Percentiles rank a stretch among this genome's conserved stretches.
phyloP scores from a whole-genome alignment of 2,329 filamentous ascomycete genomes.

The Teratosphaeria nubilosa region DNA sequence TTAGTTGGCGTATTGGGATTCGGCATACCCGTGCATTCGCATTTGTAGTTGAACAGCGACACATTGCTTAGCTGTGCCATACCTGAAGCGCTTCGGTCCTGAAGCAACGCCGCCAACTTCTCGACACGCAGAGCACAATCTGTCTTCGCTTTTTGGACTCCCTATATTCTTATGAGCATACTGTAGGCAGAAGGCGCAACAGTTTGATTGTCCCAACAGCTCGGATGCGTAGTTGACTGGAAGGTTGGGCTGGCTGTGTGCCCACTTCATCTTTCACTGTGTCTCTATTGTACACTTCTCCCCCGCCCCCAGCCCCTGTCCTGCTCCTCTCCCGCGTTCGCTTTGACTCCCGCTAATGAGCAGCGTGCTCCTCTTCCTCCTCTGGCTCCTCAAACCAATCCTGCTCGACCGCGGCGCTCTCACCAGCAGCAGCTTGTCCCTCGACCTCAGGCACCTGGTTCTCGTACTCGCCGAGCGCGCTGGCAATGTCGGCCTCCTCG shows the following conservation, averaged over 20 bases:
- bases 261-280: neutral
- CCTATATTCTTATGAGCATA: neutral
- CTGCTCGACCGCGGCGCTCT: conserved; percentile 50
- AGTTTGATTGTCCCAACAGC: neutral
- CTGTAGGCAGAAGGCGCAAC: neutral
- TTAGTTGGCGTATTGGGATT: too few relatives aligned
- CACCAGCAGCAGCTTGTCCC: conserved; percentile 61
- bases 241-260: neutral
- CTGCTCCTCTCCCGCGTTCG: neutral
- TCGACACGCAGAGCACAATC: neutral
- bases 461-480: conserved; percentile 90
- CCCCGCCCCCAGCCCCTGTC: neutral
- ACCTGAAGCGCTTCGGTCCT: neutral
- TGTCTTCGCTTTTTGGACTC: neutral
- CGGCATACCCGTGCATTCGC: too few relatives aligned
- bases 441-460: conserved; percentile 88
- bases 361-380: conserved; percentile 16
- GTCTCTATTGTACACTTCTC: neutral
- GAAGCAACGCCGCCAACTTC: neutral
- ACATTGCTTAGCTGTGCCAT: neutral
- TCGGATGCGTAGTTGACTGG: neutral
- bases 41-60: too few relatives aligned
- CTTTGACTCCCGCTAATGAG: neutral
- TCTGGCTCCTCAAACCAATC: conserved; percentile 48
- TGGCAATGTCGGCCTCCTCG: conserved; percentile 87